These are phyloP conservation scores for Pseudogymnoascus destructans DNA, from an alignment of 2,329 filamentous ascomycete genomes.

Conservation along the genomic window DNA sequence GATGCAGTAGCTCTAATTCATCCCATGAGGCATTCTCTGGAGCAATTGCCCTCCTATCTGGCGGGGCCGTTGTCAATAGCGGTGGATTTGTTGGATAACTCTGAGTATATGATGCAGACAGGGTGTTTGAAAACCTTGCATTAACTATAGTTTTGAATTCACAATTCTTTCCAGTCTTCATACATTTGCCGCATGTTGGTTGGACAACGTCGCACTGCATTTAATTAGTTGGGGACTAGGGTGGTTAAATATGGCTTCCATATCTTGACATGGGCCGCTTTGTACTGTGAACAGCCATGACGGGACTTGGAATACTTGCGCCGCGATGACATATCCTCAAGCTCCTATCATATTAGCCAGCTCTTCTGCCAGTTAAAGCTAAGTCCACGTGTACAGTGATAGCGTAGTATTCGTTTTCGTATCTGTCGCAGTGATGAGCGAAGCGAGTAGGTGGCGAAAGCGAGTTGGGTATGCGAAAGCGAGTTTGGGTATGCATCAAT, in stretches of 20 bases:
- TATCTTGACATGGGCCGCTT: conserved; percentile 12
- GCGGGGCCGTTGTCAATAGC: neutral
- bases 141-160: neutral
- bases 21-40: neutral
- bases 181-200: conserved; percentile 11
- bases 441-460: too few relatives aligned
- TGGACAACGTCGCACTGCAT: conserved; percentile 9
- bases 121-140: neutral
- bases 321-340: conserved; percentile 9
- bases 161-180: conserved; percentile 4
- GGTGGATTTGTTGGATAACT: neutral
- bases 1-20: conserved; percentile 12
- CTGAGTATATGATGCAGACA: neutral
- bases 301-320: conserved; percentile 13
- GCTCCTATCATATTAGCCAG: neutral
- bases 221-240: neutral
- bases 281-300: conserved; percentile 14
- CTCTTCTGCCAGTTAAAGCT: neutral
- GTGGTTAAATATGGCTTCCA: neutral
- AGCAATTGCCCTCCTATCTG: neutral
- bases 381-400: neutral
- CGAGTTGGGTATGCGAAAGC: too few relatives aligned
- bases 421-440: neutral
- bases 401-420: neutral
- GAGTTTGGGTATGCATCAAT: too few relatives aligned